A percentile compares a stretch with the other conserved stretches of the same genome.
phyloP scores from a whole-genome alignment of 331 rosid genomes.

The Cydonia oblonga region DNA sequence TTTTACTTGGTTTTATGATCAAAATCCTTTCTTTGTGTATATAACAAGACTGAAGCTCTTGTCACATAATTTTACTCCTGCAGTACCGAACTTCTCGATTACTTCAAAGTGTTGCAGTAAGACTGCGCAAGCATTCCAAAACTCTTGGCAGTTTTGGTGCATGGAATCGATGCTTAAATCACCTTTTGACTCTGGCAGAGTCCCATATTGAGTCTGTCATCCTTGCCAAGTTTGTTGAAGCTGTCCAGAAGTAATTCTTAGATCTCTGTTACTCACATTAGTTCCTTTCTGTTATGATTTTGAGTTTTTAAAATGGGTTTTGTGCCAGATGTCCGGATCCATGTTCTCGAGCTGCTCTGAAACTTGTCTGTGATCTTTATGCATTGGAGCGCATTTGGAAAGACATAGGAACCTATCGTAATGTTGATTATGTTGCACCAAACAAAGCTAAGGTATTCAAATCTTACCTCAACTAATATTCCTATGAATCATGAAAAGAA shows the following conservation, averaged over 20 bases:
- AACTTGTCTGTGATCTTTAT: constrained; percentile 84
- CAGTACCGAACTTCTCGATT: constrained; percentile 91
- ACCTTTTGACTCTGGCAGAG: constrained; percentile 88
- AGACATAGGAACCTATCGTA: constrained; percentile 96
- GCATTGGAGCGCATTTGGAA: constrained; percentile 94
- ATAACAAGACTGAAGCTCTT: neutral
- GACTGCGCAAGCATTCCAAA: constrained; percentile 81
- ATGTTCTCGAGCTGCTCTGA: constrained; percentile 74
- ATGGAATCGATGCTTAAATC: constrained; percentile 97
- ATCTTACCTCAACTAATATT: too few species aligned
- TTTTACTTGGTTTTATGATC: constrained; percentile 3
- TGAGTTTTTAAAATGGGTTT: constrained; percentile 16
- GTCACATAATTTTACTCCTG: constrained; percentile 17
- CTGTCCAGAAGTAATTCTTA: constrained; percentile 58
- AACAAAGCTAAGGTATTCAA: constrained; percentile 99
- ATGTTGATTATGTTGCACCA: constrained; percentile 92
- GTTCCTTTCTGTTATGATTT: neutral
- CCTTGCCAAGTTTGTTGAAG: constrained; percentile 82
- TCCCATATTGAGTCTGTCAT: constrained; percentile 88
- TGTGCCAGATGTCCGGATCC: constrained; percentile 63
- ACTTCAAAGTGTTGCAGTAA: constrained; percentile 81
- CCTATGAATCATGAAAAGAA: neutral
- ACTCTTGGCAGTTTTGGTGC: constrained; percentile 82
- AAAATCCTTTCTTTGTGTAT: neutral
- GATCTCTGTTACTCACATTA: constrained; percentile 1